Percentiles rank a stretch among this genome's conserved stretches.
These are phyloP conservation scores for Penicillium sp. DNA, from an alignment of 2,329 filamentous ascomycete species.

Conservation along the genomic window DNA sequence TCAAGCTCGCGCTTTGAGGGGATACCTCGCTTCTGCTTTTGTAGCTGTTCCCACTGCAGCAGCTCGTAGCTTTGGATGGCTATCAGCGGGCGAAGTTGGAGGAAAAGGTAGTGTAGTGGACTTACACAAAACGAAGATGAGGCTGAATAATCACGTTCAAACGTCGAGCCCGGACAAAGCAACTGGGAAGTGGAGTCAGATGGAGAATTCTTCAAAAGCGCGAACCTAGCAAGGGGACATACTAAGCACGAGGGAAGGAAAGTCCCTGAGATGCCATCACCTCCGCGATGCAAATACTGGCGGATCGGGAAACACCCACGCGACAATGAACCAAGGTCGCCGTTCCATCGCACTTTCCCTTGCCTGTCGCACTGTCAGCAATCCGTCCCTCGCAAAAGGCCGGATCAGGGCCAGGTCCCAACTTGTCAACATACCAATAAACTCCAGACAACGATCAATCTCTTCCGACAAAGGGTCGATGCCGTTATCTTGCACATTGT, in stretches of 20 bases:
- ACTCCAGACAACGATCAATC: conserved; percentile 81
- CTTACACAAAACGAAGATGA: conserved; percentile 82
- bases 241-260: conserved; percentile 88
- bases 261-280: conserved; percentile 82
- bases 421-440: conserved; percentile 73
- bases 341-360: conserved; percentile 72
- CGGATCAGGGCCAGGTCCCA: background rate
- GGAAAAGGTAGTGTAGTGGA: background rate
- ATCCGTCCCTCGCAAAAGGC: background rate
- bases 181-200: conserved; percentile 49
- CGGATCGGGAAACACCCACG: conserved; percentile 91
- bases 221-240: conserved; percentile 35
- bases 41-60: conserved; percentile 88
- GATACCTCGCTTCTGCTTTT: conserved; percentile 58
- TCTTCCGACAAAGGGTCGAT: conserved; percentile 88
- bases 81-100: conserved; percentile 18
- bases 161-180: conserved; percentile 87
- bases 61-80: conserved; percentile 67
- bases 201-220: background rate
- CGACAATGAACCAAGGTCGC: conserved; percentile 95
- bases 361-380: conserved; percentile 57
- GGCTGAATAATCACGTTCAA: conserved; percentile 98
- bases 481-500: conserved; percentile 92
- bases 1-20: conserved; percentile 76
- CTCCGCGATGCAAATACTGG: conserved; percentile 98